Percentiles rank a stretch among this genome's conserved stretches.
These are phyloP conservation scores for Chamaenerion angustifolium DNA, from an alignment of 345 rosid species.

Conservation along the genomic window DNA sequence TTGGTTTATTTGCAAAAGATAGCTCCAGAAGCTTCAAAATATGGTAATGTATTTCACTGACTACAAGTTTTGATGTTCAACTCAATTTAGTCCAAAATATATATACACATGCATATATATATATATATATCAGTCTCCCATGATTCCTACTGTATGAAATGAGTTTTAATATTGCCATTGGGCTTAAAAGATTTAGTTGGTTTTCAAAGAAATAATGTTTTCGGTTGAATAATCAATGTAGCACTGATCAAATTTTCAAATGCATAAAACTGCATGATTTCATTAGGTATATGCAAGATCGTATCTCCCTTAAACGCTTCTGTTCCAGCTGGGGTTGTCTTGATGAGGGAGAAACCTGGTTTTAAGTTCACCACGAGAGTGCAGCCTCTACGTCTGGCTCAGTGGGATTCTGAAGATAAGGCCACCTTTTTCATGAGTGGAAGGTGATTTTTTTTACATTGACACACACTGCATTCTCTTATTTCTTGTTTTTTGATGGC, in stretches of 20 bases:
- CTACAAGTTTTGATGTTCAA: neutral
- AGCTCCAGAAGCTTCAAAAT: constrained; percentile 86
- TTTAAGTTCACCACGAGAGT: constrained; percentile 97
- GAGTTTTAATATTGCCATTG: too few relatives aligned
- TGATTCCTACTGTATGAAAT: too few relatives aligned
- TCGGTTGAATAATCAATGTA: too few relatives aligned
- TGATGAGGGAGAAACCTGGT: constrained; percentile 76
- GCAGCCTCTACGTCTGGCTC: constrained; percentile 97
- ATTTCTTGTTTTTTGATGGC: constrained; percentile 11
- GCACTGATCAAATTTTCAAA: too few relatives aligned
- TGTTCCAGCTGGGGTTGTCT: constrained; percentile 87
- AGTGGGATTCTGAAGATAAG: constrained; percentile 85
- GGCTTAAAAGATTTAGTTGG: too few relatives aligned
- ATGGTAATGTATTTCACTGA: constrained; percentile 33
- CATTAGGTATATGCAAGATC: constrained; percentile 88
- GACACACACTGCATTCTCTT: constrained; percentile 6
- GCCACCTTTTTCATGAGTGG: constrained; percentile 99
- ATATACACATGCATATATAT: too few relatives aligned
- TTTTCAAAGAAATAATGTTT: too few relatives aligned
- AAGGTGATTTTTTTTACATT: constrained; percentile 34
- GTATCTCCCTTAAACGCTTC: constrained; percentile 70
- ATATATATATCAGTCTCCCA: too few relatives aligned
- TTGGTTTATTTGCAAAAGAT: constrained; percentile 80
- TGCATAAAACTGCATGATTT: neutral
- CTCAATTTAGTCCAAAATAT: too few relatives aligned